Conservation (phyloP, 495 filamentous ascomycete genomes). For the Penicillium coprophilum region DNA sequence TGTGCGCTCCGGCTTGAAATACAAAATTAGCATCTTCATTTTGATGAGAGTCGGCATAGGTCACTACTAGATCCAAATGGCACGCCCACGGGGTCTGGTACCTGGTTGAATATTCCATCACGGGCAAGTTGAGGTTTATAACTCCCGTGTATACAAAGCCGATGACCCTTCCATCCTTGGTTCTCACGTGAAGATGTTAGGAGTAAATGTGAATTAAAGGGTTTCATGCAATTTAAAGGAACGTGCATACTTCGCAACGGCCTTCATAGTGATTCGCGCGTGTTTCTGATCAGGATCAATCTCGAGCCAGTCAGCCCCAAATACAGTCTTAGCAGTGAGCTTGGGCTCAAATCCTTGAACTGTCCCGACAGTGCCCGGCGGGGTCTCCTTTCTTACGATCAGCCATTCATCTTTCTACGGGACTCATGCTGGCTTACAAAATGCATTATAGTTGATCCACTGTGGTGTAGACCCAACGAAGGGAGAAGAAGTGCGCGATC, state of each 20-base stretch:
- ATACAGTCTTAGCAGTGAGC: slow-evolving; percentile 12
- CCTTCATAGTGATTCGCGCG: slow-evolving; percentile 14
- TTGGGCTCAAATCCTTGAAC: slow-evolving; percentile 18
- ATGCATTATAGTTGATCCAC: too few species aligned
- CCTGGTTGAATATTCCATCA: slow-evolving; percentile 13
- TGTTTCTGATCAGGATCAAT: slow-evolving; percentile 18
- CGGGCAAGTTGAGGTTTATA: slow-evolving; percentile 5
- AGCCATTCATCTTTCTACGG: too few species aligned
- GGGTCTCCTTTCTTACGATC: slow-evolving; percentile 9
- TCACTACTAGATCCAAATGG: slow-evolving; percentile 13
- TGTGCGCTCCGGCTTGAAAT: too few species aligned
- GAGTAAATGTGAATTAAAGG: too few species aligned
- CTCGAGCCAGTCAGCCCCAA: slow-evolving; percentile 19
- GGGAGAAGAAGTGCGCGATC: too few species aligned
- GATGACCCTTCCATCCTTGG: slow-evolving; percentile 8
- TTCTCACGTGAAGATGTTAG: too few species aligned
- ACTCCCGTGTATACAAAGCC: slow-evolving; percentile 13
- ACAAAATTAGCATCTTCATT: too few species aligned
- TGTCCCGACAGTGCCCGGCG: slow-evolving; percentile 12
- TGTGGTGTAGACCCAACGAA: too few species aligned
- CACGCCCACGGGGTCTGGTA: slow-evolving; percentile 6
- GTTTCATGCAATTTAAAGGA: too few species aligned
- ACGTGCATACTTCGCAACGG: slow-evolving; percentile 11
- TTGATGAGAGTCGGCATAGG: too few species aligned
- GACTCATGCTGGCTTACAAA: too few species aligned